These are phyloP conservation scores for Moricandia moricandioides DNA, from an alignment of 345 rosid species.

Conservation along the genomic window DNA sequence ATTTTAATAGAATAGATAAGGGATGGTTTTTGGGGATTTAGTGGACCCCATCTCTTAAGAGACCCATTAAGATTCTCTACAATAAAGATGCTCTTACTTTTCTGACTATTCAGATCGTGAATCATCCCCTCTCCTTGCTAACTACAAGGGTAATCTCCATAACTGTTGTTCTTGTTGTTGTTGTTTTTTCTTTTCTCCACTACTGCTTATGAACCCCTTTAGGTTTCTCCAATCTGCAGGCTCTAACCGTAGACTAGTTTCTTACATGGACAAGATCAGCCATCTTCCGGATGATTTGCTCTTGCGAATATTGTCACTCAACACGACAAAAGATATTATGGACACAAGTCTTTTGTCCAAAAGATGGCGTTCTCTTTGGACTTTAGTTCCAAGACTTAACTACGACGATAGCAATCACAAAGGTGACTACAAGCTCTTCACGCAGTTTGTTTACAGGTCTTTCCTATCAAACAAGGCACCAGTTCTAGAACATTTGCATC, in stretches of 20 bases:
- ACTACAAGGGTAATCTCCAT: too few relatives aligned
- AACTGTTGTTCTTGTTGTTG: neutral
- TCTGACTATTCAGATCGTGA: too few relatives aligned
- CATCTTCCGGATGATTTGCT: neutral
- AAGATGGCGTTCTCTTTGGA: constrained; percentile 30
- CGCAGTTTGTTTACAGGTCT: constrained; percentile 20
- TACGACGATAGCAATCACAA: neutral
- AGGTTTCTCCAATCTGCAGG: neutral
- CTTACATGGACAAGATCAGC: constrained; percentile 12
- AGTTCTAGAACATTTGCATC: neutral
- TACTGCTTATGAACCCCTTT: neutral
- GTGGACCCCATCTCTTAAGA: too few relatives aligned
- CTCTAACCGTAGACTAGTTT: neutral
- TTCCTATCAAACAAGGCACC: constrained; percentile 14
- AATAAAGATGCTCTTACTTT: too few relatives aligned
- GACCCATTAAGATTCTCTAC: too few relatives aligned
- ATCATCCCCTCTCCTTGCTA: too few relatives aligned
- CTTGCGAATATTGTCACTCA: neutral
- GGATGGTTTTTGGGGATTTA: too few relatives aligned
- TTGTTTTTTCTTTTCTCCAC: neutral
- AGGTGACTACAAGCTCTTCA: neutral
- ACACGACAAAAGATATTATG: neutral
- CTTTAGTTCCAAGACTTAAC: neutral
- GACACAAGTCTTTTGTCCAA: constrained; percentile 18
- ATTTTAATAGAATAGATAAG: too few relatives aligned